Percentiles rank a stretch among this genome's conserved stretches.
Evolutionary conservation across 352 stramenopile genomes (phyloP).

Genomic region (Phytophthora nicotianae): DNA sequence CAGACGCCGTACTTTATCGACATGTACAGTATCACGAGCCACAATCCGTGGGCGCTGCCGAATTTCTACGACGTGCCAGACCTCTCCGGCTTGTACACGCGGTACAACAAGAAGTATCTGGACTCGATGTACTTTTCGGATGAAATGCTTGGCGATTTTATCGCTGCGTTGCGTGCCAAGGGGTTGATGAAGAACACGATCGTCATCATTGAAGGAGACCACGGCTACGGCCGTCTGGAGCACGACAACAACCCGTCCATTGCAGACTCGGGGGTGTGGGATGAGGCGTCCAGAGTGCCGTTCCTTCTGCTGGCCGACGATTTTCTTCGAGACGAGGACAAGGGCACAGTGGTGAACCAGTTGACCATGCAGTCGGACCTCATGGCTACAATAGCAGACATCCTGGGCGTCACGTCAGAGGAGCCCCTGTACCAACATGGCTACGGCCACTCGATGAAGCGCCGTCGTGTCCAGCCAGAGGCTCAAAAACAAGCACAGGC

Average conservation of each 20-base stretch:
- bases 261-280: slow-evolving; percentile 64
- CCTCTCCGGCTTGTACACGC: slow-evolving; percentile 59
- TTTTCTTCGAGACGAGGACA: slow-evolving; percentile 51
- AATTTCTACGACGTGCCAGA: slow-evolving; percentile 52
- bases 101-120: slow-evolving; percentile 73
- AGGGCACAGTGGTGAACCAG: slow-evolving; percentile 55
- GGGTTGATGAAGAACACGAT: slow-evolving; percentile 77
- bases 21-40: slow-evolving; percentile 80
- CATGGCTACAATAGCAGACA: slow-evolving; percentile 74
- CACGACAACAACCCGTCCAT: slow-evolving; percentile 75
- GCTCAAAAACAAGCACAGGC: slow-evolving; percentile 27
- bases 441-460: slow-evolving; percentile 75
- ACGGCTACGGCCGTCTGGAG: slow-evolving; percentile 69
- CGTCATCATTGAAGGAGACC: slow-evolving; percentile 71
- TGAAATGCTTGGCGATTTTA: slow-evolving; percentile 67
- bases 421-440: slow-evolving; percentile 66
- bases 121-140: slow-evolving; percentile 77
- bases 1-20: slow-evolving; percentile 78
- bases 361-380: slow-evolving; percentile 76
- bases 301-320: slow-evolving; percentile 76
- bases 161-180: slow-evolving; percentile 50
- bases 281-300: slow-evolving; percentile 64
- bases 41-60: slow-evolving; percentile 66
- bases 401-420: slow-evolving; percentile 57
- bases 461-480: slow-evolving; percentile 33